These are phyloP conservation scores for Plectosphaerella cucumerina DNA, from an alignment of 2,329 filamentous ascomycete species.

Conservation along the genomic window DNA sequence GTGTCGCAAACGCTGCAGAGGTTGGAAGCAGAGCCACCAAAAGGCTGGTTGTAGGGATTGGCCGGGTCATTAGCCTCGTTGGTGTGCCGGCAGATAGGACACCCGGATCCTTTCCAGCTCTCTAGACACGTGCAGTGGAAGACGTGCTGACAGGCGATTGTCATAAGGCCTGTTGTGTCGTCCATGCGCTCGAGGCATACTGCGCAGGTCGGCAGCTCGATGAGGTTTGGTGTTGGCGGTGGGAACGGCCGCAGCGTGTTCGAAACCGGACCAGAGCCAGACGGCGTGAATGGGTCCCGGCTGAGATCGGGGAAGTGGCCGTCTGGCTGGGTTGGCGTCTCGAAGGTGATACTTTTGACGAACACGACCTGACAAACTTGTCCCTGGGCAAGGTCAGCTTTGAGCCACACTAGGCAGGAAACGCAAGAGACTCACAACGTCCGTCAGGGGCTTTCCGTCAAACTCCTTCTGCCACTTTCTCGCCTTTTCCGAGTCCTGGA, in stretches of 20 bases:
- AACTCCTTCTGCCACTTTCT: constrained; percentile 79
- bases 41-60: constrained; percentile 50
- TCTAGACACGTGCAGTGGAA: constrained; percentile 96
- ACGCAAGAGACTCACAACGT: background rate
- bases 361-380: constrained; percentile 95
- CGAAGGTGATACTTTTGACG: constrained; percentile 85
- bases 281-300: constrained; percentile 60
- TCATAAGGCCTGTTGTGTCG: constrained; percentile 89
- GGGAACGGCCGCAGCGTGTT: constrained; percentile 51
- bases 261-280: constrained; percentile 28
- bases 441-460: constrained; percentile 60
- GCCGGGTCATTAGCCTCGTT: constrained; percentile 36
- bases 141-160: constrained; percentile 94
- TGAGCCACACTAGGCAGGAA: background rate
- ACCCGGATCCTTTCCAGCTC: constrained; percentile 92
- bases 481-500: constrained; percentile 70
- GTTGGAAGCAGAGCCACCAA: constrained; percentile 58
- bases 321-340: constrained; percentile 50
- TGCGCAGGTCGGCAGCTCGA: constrained; percentile 92
- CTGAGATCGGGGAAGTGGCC: constrained; percentile 54
- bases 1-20: constrained; percentile 80
- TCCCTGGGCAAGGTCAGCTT: constrained; percentile 43
- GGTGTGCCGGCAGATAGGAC: constrained; percentile 91
- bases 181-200: constrained; percentile 98
- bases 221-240: constrained; percentile 71